Percentiles rank a stretch among this genome's conserved stretches.
phyloP scores from a whole-genome alignment of 2,329 filamentous ascomycete genomes.

The Colletotrichum falcatum region DNA sequence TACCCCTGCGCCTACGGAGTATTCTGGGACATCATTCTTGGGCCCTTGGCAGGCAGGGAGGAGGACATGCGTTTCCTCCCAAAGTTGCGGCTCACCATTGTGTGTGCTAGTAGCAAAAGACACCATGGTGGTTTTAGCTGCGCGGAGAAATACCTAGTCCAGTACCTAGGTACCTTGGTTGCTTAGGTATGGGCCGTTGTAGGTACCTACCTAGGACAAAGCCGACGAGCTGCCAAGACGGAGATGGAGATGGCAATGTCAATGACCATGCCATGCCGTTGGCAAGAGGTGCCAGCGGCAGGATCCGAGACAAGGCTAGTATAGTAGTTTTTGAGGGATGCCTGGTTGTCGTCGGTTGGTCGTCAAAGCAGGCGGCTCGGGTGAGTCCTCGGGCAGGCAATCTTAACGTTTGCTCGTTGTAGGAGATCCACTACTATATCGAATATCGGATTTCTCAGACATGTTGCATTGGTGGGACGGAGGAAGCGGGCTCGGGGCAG shows the following conservation, averaged over 20 bases:
- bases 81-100: slow-evolving; percentile 8
- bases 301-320: slow-evolving; percentile 38
- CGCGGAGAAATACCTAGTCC: slow-evolving; percentile 4
- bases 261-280: slow-evolving; percentile 16
- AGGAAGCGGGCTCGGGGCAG: slow-evolving; percentile 2
- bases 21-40: slow-evolving; percentile 37
- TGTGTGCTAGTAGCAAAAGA: not conserved
- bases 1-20: slow-evolving; percentile 26
- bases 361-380: slow-evolving; percentile 5
- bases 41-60: slow-evolving; percentile 16
- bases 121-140: slow-evolving; percentile 6
- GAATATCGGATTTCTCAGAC: slow-evolving; percentile 27
- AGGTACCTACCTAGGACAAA: not conserved
- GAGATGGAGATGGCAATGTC: slow-evolving; percentile 27
- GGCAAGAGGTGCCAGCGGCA: slow-evolving; percentile 9
- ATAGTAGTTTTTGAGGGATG: slow-evolving; percentile 19
- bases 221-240: not conserved
- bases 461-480: slow-evolving; percentile 18
- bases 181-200: slow-evolving; percentile 20
- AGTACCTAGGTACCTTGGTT: too few species aligned
- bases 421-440: slow-evolving; percentile 17
- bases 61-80: slow-evolving; percentile 17
- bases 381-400: not conserved
- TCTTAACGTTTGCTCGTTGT: slow-evolving; percentile 19
- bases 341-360: slow-evolving; percentile 7